Conservation (phyloP, 345 rosid genomes). For the Eucalyptus sideroxylon region DNA sequence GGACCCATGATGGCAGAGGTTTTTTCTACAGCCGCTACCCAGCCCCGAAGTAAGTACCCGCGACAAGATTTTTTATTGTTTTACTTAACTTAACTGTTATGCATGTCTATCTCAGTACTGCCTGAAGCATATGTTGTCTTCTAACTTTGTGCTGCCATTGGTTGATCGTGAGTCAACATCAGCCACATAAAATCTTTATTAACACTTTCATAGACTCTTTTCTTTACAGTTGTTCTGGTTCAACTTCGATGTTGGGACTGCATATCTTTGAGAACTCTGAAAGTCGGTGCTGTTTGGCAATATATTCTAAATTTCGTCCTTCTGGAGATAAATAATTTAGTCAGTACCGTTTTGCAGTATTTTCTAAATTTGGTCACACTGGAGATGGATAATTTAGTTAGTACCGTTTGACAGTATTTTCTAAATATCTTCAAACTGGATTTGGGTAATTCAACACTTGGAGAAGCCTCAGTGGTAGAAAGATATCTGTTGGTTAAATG, state of each 20-base stretch:
- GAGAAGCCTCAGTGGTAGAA: neutral
- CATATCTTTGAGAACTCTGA: neutral
- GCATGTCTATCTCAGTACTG: neutral
- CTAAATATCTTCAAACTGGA: neutral
- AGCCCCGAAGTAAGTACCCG: constrained; percentile 52
- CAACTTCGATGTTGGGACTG: neutral
- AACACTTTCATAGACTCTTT: neutral
- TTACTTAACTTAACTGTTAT: neutral
- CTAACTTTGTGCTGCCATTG: neutral
- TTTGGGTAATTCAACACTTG: neutral
- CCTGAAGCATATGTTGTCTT: neutral
- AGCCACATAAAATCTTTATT: neutral
- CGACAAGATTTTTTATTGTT: neutral
- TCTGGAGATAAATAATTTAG: neutral
- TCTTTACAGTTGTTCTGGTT: neutral
- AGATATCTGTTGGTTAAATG: neutral
- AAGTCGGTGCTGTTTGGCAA: neutral
- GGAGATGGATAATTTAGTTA: neutral
- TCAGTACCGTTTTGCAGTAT: neutral
- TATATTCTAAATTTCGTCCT: neutral
- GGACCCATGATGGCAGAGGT: constrained; percentile 88
- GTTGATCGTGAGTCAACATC: neutral
- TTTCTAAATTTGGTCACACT: neutral
- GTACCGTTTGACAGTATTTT: neutral
- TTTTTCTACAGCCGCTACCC: constrained; percentile 94